These are phyloP conservation scores for Podila minutissima DNA, from an alignment of 192 early-diverging fungal genomes.

Conservation along the genomic window DNA sequence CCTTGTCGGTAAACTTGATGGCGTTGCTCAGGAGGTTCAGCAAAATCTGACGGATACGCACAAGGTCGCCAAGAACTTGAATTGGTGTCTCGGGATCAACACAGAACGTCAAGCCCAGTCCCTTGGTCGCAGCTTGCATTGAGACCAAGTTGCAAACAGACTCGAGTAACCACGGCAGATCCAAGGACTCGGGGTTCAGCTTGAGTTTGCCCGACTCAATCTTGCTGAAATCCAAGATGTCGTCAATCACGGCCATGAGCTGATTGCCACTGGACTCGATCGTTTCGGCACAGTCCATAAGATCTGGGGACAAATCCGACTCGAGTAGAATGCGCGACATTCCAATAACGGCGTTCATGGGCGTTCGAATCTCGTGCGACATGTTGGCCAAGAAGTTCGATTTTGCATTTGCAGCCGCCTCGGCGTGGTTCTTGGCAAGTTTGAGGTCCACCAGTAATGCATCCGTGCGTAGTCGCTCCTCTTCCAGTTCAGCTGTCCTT, in stretches of 20 bases:
- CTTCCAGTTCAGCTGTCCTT: conserved; percentile 54
- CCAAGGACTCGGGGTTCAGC: conserved; percentile 68
- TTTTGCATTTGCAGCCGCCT: conserved; percentile 56
- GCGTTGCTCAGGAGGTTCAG: conserved; percentile 65
- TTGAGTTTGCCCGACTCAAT: conserved; percentile 83
- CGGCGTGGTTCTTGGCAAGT: conserved; percentile 59
- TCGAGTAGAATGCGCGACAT: conserved; percentile 76
- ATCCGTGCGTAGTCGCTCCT: conserved; percentile 48
- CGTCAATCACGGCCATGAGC: conserved; percentile 71
- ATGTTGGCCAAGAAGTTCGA: conserved; percentile 80
- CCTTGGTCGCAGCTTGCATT: conserved; percentile 43
- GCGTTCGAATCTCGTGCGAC: conserved; percentile 76
- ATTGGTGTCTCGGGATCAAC: conserved; percentile 49
- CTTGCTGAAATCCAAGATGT: conserved; percentile 83
- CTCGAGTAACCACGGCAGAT: conserved; percentile 57
- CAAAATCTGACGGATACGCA: conserved; percentile 64
- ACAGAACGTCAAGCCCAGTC: conserved; percentile 36
- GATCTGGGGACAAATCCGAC: conserved; percentile 73
- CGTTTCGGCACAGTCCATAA: conserved; percentile 67
- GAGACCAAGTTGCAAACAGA: conserved; percentile 51
- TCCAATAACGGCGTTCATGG: conserved; percentile 81
- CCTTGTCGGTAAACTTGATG: conserved; percentile 63
- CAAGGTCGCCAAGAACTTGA: conserved; percentile 58
- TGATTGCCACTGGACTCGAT: conserved; percentile 54
- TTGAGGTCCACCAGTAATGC: conserved; percentile 48